A percentile compares a stretch with the other conserved stretches of the same genome.
Evolutionary conservation across 257 asterid genomes (phyloP).

Genomic region (Fraxinus cuspidata): DNA sequence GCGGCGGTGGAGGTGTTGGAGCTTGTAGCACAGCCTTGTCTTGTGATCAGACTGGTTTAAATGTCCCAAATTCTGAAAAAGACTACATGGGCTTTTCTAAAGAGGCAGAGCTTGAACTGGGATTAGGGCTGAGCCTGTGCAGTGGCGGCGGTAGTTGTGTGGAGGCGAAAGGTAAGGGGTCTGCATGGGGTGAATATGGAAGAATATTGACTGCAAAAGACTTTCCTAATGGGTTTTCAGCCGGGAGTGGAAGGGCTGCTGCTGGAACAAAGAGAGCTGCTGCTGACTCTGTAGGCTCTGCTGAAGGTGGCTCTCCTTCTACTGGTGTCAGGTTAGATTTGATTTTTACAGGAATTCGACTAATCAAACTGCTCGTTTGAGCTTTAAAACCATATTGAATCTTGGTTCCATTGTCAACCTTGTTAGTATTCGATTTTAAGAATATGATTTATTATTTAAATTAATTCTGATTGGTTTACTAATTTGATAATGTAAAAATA

Average conservation of each 20-base stretch:
- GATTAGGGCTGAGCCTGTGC: slow-evolving; percentile 66
- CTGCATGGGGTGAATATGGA: slow-evolving; percentile 52
- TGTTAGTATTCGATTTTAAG: neutral
- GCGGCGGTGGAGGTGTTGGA: slow-evolving; percentile 27
- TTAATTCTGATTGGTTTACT: neutral
- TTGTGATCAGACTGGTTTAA: slow-evolving; percentile 14
- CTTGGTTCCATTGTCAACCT: too few relatives aligned
- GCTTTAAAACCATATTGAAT: too few relatives aligned
- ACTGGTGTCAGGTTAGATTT: slow-evolving; percentile 55
- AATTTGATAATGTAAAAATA: neutral
- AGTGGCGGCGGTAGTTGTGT: slow-evolving; percentile 10
- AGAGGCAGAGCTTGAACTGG: slow-evolving; percentile 66
- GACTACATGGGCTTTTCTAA: slow-evolving; percentile 31
- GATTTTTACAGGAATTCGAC: neutral
- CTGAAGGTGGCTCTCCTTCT: slow-evolving; percentile 47
- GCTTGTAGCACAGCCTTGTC: slow-evolving; percentile 22
- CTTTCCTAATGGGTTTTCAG: slow-evolving; percentile 58
- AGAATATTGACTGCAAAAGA: slow-evolving; percentile 88
- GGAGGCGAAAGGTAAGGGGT: slow-evolving; percentile 32
- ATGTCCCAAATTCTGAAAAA: slow-evolving; percentile 16
- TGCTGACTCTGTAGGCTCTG: slow-evolving; percentile 35
- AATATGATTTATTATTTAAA: neutral
- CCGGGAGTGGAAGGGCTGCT: slow-evolving; percentile 25
- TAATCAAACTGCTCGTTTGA: too few relatives aligned
- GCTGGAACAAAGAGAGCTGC: slow-evolving; percentile 45